Evolutionary conservation across 176 grass and related monocot species (phyloP), one percentile per base, ranked within the genome.

Genomic region (Carex pumila): DNA sequence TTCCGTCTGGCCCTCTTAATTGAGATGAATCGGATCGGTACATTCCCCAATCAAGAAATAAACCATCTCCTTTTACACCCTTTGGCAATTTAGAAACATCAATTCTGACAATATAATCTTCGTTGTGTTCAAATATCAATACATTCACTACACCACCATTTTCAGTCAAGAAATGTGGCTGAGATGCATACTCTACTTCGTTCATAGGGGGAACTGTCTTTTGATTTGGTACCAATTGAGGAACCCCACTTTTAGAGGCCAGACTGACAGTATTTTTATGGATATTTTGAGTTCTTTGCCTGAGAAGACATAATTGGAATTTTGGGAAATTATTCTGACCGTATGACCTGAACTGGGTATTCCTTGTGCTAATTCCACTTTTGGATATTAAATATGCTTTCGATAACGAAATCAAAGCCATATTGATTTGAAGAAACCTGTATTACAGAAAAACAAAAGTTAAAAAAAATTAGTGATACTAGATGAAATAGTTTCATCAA

Each of bases 91-190:
- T 85, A 4, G 74, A 81, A 72, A 87, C 81, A 63, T 90, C 74
- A 66, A 90, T 73, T 60, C 19, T 47, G 63, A 60, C 88, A 32
- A 34, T n/a, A 77, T 81, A 81, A 32, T 65, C 87, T 13, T 4
- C 57, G 34, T 83, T 69, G 52, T 61, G 49, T 1, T 75, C 30
- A 79, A 82, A 56, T 79, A 90, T 65, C 65, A 65, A 68, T 19
- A 85, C 88, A 41, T 90, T 87, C 61, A 87, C 85, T 12, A 54
- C 54, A n/a, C 75, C 81, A 18, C 81, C 81, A 29, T 15, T 81
- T 59, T 90, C 72, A 7, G 73, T 56, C 63, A 85, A 84, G 77
- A 90, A 87, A n/a, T 87, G 84, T 39, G 37, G 37, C 52, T 6
- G 55, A 60, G 54, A 81, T 71, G 53, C 66, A 57, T 71, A 69